Conservation (phyloP, 2,329 filamentous ascomycete genomes). For the Pseudocercospora fijiensis region DNA sequence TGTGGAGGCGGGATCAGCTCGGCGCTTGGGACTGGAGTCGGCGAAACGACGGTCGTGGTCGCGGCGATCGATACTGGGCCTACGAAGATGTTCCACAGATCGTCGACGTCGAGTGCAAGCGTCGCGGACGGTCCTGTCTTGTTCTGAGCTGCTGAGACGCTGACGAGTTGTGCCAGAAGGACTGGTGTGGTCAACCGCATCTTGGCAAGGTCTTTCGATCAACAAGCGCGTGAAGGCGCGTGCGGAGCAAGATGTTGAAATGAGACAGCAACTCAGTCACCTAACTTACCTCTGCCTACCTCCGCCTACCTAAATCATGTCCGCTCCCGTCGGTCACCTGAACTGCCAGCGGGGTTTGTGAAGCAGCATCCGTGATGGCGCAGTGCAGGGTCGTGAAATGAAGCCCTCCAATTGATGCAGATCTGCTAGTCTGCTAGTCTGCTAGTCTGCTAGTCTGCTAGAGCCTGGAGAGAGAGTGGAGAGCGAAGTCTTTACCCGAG, state of each 20-base stretch:
- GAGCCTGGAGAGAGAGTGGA: not conserved
- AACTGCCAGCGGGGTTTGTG: not conserved
- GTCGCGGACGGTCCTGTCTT: conserved; percentile 16
- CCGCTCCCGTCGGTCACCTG: not conserved
- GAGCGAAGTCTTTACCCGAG: no score
- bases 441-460: no score
- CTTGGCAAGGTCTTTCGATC: not conserved
- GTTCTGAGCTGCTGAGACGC: not conserved
- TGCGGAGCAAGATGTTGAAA: not conserved
- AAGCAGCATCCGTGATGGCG: not conserved
- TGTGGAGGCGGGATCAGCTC: conserved; percentile 39
- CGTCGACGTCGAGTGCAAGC: conserved; percentile 31
- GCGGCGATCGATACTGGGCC: conserved; percentile 32
- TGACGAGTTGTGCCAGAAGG: not conserved
- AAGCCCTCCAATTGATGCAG: not conserved
- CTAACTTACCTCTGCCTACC: no score
- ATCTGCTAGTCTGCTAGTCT: no score
- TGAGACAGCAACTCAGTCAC: not conserved
- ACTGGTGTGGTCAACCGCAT: not conserved
- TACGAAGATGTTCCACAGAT: conserved; percentile 36
- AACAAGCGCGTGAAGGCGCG: not conserved
- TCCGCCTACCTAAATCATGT: not conserved
- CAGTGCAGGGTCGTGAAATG: conserved; percentile 1
- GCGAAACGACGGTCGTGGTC: conserved; percentile 31
- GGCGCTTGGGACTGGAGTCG: conserved; percentile 38